Evolutionary conservation across 2,329 filamentous ascomycete genomes (phyloP), one percentile per base, ranked within the genome.

Genomic region (Aspergillus tanneri): DNA sequence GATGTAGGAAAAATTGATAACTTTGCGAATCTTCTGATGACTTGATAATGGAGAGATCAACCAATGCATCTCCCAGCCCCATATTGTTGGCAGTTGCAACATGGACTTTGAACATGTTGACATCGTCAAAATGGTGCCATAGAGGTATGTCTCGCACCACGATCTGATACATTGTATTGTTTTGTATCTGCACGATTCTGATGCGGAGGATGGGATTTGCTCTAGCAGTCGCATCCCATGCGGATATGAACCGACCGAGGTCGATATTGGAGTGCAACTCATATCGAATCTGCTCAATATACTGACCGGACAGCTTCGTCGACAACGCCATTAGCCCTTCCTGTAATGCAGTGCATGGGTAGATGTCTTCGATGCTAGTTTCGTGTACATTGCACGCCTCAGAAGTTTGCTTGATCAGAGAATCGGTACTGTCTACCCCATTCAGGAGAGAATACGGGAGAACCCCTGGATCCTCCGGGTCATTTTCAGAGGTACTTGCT

Each of bases 171-270:
- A 56, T 18, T 1, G 55, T 49, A 23, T 36, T 25, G 3, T 36
- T 25, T 7, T 50, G 48, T 2, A 25, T 3, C 16, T 60, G 52
- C 11, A 64, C 47, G 34, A 67, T 60, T 6, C 71, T 61, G 1
- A 71, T 75, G 5, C 72, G 67, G n/a, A 75, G 56, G 9, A 75
- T 70, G 5, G 70, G 64, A 12, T 61, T 58, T 5, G 62, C 62
- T 5, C 54, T 47, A 0, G 71, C 54, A 1, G 64, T 57, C 11
- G 50, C 54, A 19, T 69, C 58, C 66, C 68, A 74, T 1, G 70
- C 66, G 2, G 52, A 46, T 40, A 63, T 65, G 52, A 75, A 64
- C 14, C 62, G 63, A 4, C 40, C 36, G 3, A 68, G 21, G n/a
- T 71, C 60, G 1, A 68, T 43, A 3, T 52, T 34, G 3, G 28